Conservation (phyloP, 73 alveolate species). For the Stentor roeselii region DNA sequence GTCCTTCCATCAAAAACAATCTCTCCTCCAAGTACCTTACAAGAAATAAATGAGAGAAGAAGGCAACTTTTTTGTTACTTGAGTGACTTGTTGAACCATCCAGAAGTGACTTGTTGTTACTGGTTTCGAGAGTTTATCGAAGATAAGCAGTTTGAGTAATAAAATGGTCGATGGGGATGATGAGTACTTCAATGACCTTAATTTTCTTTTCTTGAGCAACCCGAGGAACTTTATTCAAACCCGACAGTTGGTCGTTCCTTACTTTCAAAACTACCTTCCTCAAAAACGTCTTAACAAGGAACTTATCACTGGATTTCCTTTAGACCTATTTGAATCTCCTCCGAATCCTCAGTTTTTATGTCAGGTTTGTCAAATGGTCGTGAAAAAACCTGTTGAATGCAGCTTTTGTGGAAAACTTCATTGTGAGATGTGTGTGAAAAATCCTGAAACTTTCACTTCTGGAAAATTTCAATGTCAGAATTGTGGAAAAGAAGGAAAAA, state of each 20-base stretch:
- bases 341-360: neutral
- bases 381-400: neutral
- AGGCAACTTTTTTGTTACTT: neutral
- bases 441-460: neutral
- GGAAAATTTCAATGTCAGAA: neutral
- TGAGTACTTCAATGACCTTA: no score
- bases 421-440: neutral
- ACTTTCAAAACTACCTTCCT: no score
- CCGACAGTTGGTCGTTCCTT: no score
- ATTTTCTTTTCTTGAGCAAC: no score
- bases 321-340: neutral
- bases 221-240: no score
- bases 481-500: neutral
- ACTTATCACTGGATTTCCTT: neutral
- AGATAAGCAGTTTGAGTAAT: no score
- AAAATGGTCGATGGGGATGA: no score
- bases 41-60: constrained; percentile 20
- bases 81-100: neutral
- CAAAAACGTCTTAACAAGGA: neutral
- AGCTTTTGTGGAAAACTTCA: neutral
- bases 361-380: neutral
- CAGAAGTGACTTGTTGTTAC: neutral
- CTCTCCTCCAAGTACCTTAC: neutral
- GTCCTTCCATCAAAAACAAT: neutral
- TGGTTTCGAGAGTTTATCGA: neutral